phyloP scores from a whole-genome alignment of 2,329 filamentous ascomycete species.

The Ophiocordyceps polyrhachis-furcata region DNA sequence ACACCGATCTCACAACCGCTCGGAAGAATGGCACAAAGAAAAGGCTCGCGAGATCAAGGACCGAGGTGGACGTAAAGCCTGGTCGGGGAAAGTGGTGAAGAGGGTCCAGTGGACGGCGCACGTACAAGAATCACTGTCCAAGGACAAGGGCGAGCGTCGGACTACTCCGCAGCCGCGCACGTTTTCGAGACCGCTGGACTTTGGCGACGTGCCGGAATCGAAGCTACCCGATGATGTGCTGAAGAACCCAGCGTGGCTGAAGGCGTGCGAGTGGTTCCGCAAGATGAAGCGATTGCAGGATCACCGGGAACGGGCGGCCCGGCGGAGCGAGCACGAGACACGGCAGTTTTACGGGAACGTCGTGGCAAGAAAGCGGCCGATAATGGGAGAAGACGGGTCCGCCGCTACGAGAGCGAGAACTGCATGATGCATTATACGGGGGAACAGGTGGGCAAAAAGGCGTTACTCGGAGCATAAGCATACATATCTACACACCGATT shows the following conservation, averaged over 20 bases:
- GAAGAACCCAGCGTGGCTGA: slow-evolving; percentile 25
- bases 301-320: slow-evolving; percentile 3
- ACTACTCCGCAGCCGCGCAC: slow-evolving; percentile 12
- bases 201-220: slow-evolving; percentile 17
- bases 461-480: no score
- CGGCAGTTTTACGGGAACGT: slow-evolving; percentile 6
- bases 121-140: slow-evolving; percentile 1
- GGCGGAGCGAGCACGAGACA: slow-evolving; percentile 7
- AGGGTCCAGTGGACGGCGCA: slow-evolving; percentile 16
- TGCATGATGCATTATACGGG: no score
- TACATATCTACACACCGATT: no score
- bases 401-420: no score
- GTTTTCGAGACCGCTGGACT: slow-evolving; percentile 13
- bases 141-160: background rate
- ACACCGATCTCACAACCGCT: slow-evolving; percentile 24
- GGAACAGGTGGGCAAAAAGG: no score
- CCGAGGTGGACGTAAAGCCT: slow-evolving; percentile 29
- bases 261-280: slow-evolving; percentile 19
- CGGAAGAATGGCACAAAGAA: slow-evolving; percentile 23
- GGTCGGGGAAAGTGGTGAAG: slow-evolving; percentile 26
- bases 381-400: background rate
- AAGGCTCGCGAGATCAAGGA: slow-evolving; percentile 31
- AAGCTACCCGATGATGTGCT: slow-evolving; percentile 25
- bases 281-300: slow-evolving; percentile 4
- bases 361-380: background rate